phyloP scores from a whole-genome alignment of 306 rosid genomes.

The Pyrus betulifolia region DNA sequence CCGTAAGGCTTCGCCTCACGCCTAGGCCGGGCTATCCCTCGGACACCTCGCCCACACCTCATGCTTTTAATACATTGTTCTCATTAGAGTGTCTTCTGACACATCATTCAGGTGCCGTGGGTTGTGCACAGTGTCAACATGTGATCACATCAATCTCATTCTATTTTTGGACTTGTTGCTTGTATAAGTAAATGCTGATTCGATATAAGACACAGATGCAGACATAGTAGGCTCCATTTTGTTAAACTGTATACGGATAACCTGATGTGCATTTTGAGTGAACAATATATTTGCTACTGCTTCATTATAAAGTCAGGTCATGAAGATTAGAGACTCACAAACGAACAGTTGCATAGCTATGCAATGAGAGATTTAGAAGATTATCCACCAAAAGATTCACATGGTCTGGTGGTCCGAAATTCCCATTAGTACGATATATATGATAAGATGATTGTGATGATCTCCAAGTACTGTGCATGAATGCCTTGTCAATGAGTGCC shows the following conservation, averaged over 20 bases:
- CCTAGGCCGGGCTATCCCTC: too few relatives aligned
- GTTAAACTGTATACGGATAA: background rate
- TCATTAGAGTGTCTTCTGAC: too few relatives aligned
- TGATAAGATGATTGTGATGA: conserved; percentile 95
- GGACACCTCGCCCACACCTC: too few relatives aligned
- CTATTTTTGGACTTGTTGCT: background rate
- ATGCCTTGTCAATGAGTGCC: conserved; percentile 98
- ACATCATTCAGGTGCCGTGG: background rate
- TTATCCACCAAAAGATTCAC: conserved; percentile 77
- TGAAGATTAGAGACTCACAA: conserved; percentile 49
- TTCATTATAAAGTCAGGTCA: conserved; percentile 12
- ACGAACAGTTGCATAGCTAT: conserved; percentile 95
- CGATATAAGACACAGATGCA: background rate
- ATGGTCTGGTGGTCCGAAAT: conserved; percentile 65
- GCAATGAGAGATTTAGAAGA: conserved; percentile 66
- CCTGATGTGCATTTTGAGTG: background rate
- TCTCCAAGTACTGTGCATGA: conserved; percentile 97
- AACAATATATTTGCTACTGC: background rate
- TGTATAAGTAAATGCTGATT: background rate
- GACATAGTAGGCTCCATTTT: background rate
- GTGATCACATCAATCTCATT: background rate
- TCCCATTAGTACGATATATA: conserved; percentile 66
- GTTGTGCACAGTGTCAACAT: background rate
- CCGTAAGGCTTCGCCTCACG: too few relatives aligned
- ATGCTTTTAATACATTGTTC: too few relatives aligned